A percentile compares a stretch with the other conserved stretches of the same genome.
Conservation (phyloP, 2,329 filamentous ascomycete species). For the Sphaceloma murrayae region DNA sequence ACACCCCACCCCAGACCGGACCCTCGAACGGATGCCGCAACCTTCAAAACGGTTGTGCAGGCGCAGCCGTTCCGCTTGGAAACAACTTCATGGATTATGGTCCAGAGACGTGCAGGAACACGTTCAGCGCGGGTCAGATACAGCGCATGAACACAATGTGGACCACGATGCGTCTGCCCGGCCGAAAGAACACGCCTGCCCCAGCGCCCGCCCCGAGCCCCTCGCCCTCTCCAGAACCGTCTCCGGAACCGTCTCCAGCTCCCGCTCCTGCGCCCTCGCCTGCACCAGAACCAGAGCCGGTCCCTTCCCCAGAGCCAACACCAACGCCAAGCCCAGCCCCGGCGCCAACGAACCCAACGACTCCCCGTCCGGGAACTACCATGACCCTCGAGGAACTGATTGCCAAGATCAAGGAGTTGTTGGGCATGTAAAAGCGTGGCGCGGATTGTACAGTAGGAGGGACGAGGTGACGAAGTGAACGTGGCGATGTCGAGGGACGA, state of each 20-base stretch:
- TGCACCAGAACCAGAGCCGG: background rate
- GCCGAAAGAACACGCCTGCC: background rate
- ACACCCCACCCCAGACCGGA: background rate
- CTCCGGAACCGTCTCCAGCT: background rate
- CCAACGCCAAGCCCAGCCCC: background rate
- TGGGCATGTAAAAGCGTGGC: too few relatives aligned
- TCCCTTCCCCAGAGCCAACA: background rate
- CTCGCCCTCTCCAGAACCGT: background rate
- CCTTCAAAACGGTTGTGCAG: background rate
- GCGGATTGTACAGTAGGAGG: too few relatives aligned
- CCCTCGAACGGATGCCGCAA: background rate
- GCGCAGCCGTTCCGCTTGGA: too few relatives aligned
- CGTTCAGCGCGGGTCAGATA: background rate
- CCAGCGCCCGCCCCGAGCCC: background rate
- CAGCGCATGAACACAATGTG: background rate
- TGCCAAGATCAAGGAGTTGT: background rate
- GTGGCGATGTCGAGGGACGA: too few relatives aligned
- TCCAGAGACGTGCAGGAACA: background rate
- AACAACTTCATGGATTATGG: background rate
- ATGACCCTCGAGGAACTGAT: background rate
- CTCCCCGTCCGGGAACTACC: background rate
- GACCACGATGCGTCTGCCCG: background rate
- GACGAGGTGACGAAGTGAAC: too few relatives aligned
- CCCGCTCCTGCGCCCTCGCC: background rate
- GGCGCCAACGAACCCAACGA: background rate